Evolutionary conservation across 2,329 filamentous ascomycete genomes (phyloP).

Genomic region (Penicillium sp.): DNA sequence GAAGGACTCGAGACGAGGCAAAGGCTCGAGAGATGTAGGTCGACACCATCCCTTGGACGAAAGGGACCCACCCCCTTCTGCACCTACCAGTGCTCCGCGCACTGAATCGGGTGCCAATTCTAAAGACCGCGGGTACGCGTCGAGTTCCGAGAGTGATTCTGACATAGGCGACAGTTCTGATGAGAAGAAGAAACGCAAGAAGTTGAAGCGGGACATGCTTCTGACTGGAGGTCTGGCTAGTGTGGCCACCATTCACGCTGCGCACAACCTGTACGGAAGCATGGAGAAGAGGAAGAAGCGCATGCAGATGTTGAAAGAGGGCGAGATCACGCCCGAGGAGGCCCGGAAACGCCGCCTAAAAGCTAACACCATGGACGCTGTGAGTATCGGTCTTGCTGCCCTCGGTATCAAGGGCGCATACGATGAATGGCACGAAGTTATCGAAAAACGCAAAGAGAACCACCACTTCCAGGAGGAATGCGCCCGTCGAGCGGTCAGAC

Average conservation of each 20-base stretch:
- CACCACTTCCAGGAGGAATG: constrained; percentile 53
- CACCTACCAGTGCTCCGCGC: constrained; percentile 23
- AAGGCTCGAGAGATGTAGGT: constrained; percentile 46
- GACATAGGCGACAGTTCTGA: constrained; percentile 57
- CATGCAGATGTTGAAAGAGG: constrained; percentile 57
- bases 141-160: constrained; percentile 43
- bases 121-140: constrained; percentile 9
- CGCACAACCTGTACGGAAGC: constrained; percentile 60
- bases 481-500: constrained; percentile 42
- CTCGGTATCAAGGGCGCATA: constrained; percentile 65
- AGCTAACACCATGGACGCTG: constrained; percentile 60
- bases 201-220: constrained; percentile 63
- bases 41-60: constrained; percentile 30
- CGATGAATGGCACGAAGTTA: constrained; percentile 65
- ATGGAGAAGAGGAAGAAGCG: constrained; percentile 62
- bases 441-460: constrained; percentile 56
- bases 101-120: constrained; percentile 12
- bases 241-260: constrained; percentile 66
- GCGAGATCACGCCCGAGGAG: constrained; percentile 60
- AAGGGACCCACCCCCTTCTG: constrained; percentile 24
- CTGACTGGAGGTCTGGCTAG: constrained; percentile 63
- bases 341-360: constrained; percentile 61
- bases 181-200: constrained; percentile 60
- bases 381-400: constrained; percentile 64
- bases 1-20: constrained; percentile 31